Base-by-base conservation (phyloP, 2,329 filamentous ascomycete genomes). In the Exophiala calicioides region DNA sequence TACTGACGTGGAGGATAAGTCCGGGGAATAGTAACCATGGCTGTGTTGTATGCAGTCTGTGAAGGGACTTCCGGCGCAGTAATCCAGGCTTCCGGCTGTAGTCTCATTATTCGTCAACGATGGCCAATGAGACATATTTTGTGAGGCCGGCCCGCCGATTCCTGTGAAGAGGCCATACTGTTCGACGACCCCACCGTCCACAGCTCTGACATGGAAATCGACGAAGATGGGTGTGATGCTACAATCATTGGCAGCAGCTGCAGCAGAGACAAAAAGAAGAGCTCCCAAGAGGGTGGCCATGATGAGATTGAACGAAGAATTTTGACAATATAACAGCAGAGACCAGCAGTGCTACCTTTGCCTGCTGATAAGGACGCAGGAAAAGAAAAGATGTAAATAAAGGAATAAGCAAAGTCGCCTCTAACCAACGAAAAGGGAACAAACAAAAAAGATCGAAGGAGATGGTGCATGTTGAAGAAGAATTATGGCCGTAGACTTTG, bases 151-250 rank as follows among this genome's bases (percentile, higher is more conserved):
- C 5, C 64, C 64, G 6, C 69, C 70, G 6, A 71, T 59, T 15
- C 70, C 70, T 24, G 71, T 67, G 58, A 73, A 73, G 2, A 68
- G 67, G 36, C 70, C 70, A 61, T 73, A 73, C 44, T 71, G 69
- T 36, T 68, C 66, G 13, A 32, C 52, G 9, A 62, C 57, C 4
- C 65, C 64, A 36, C 66, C 65, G 39, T 71, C 64, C n/a, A 72
- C 69, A 10, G 60, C 65, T 39, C 70, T 61, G 47, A 65, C 66
- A 43, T 72, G 70, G 27, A 73, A 70, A 35, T 72, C 70, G 56
- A 72, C 66, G 45, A 70, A 73, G 44, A 73, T 63, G 0, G 68
- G 68, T 13, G 38, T 33, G n/a, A 37, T 46, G n/a, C 29, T 42
- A 44, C 52, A 55, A 24, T 36, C 36, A 24, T 48, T 47, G 18